Evolutionary conservation across 257 asterid species (phyloP).

Genomic region (Jasminum sambac): DNA sequence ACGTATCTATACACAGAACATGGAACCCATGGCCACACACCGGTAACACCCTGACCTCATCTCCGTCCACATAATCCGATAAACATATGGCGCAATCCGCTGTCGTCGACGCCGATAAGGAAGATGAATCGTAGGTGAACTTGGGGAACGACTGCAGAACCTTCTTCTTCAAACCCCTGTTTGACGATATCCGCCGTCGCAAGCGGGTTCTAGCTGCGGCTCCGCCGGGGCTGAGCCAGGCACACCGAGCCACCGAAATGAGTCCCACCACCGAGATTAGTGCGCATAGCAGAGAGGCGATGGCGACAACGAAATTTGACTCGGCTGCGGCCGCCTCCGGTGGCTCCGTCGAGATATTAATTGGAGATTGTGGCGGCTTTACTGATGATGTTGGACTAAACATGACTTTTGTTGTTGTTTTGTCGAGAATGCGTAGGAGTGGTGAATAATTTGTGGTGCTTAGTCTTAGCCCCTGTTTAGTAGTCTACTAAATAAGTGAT

Average conservation of each 20-base stretch:
- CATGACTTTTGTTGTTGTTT: too few relatives aligned
- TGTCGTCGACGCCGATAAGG: constrained; percentile 21
- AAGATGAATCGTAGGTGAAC: constrained; percentile 36
- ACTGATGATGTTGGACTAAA: neutral
- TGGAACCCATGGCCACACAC: constrained; percentile 66
- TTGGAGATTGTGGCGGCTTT: constrained; percentile 10
- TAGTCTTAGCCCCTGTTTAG: too few relatives aligned
- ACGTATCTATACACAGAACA: constrained; percentile 47
- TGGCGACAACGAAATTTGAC: constrained; percentile 48
- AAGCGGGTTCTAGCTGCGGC: constrained; percentile 15
- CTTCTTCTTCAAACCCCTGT: constrained; percentile 47
- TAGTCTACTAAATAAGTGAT: too few relatives aligned
- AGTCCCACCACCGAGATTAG: constrained; percentile 51
- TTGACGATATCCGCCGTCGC: constrained; percentile 21
- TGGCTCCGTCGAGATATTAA: constrained; percentile 28
- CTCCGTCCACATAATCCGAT: constrained; percentile 50
- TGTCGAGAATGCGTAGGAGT: too few relatives aligned
- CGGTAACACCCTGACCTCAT: constrained; percentile 55
- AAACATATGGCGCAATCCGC: constrained; percentile 54
- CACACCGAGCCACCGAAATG: constrained; percentile 49
- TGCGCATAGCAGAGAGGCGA: constrained; percentile 54
- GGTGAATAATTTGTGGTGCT: too few relatives aligned
- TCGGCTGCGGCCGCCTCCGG: constrained; percentile 27
- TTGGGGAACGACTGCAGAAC: constrained; percentile 50
- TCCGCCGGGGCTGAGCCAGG: constrained; percentile 48